Evolutionary conservation across 768 basidiomycete species (phyloP).

Genomic region (Russula ochroleuca): DNA sequence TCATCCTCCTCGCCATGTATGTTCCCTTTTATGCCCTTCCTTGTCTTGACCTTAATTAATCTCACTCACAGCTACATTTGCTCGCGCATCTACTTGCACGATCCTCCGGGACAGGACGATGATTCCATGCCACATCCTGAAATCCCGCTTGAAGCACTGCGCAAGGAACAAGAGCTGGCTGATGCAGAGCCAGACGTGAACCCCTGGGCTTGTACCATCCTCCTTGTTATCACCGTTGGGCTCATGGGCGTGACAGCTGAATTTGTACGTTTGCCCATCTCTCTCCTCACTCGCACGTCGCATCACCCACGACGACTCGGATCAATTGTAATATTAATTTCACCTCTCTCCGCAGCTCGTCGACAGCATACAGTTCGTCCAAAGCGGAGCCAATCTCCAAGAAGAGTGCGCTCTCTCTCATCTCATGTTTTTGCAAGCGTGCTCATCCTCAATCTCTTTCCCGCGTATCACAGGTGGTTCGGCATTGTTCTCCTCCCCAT

Average conservation of each 20-base stretch:
- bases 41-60: conserved; percentile 7
- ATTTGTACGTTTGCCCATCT: conserved; percentile 45
- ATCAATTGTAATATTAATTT: not conserved
- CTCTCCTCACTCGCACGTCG: not conserved
- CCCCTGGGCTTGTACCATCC: conserved; percentile 55
- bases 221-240: conserved; percentile 50
- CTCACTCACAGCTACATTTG: conserved; percentile 48
- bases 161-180: conserved; percentile 40
- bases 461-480: conserved; percentile 51
- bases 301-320: not conserved
- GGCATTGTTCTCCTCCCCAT: conserved; percentile 68
- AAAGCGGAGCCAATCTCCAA: conserved; percentile 40
- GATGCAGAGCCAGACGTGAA: conserved; percentile 54
- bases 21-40: conserved; percentile 24
- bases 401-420: conserved; percentile 46
- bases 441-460: not conserved
- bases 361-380: conserved; percentile 56
- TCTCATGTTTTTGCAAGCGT: not conserved
- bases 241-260: conserved; percentile 68
- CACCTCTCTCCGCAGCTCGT: conserved; percentile 45
- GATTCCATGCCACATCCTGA: conserved; percentile 40
- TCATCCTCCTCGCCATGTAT: conserved; percentile 59
- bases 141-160: conserved; percentile 35
- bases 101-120: conserved; percentile 61
- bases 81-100: conserved; percentile 65